Percentiles rank a stretch among this genome's conserved stretches.
Conservation (phyloP, 148 eudicot genomes). For the Dysphania ambrosioides region DNA sequence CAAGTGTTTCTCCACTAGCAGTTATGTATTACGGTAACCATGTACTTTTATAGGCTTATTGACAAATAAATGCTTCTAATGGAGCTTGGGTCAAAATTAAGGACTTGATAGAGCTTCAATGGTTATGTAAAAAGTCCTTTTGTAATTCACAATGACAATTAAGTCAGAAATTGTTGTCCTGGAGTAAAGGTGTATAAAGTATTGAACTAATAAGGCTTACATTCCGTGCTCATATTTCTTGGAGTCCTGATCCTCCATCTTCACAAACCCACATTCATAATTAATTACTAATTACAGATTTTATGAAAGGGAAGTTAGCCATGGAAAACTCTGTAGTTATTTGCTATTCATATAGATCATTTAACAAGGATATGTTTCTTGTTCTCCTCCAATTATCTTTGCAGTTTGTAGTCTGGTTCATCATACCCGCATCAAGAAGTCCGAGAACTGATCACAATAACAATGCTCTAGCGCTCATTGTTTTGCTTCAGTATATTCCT, state of each 20-base stretch:
- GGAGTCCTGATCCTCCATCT: background rate
- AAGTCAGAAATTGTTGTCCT: background rate
- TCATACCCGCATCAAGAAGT: conserved; percentile 81
- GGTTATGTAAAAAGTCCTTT: background rate
- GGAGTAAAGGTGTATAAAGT: too few relatives aligned
- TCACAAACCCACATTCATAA: background rate
- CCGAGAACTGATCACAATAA: conserved; percentile 71
- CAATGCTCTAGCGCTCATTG: conserved; percentile 95
- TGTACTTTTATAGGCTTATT: too few relatives aligned
- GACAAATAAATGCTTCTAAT: background rate
- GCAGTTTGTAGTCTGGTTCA: conserved; percentile 96
- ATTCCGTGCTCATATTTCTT: background rate
- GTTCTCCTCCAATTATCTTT: background rate
- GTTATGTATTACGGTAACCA: too few relatives aligned
- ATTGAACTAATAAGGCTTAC: background rate
- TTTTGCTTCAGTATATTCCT: conserved; percentile 86
- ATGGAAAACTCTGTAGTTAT: background rate
- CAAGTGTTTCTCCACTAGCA: background rate
- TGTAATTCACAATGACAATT: background rate
- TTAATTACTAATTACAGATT: too few relatives aligned
- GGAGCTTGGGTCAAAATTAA: background rate
- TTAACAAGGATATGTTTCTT: background rate
- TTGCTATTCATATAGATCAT: background rate
- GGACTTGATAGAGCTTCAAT: background rate
- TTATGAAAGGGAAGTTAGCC: background rate